phyloP scores from a whole-genome alignment of 352 stramenopile species.

The Pythium volutum region DNA sequence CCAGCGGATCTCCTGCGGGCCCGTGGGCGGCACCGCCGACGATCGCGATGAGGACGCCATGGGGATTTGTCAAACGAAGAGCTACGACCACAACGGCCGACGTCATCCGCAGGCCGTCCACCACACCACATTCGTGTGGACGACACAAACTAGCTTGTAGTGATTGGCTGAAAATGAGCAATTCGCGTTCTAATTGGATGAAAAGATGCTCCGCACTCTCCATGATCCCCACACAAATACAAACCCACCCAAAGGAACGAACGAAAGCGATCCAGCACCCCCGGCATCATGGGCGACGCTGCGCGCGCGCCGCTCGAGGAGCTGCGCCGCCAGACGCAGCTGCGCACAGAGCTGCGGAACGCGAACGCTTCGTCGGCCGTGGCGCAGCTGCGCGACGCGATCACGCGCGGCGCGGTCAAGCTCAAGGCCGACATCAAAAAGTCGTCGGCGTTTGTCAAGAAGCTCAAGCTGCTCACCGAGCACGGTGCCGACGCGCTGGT shows the following conservation, averaged over 20 bases:
- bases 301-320: constrained; percentile 40
- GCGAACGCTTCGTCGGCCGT: constrained; percentile 56
- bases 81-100: too few species aligned
- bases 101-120: constrained; percentile 6
- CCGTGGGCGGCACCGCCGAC: constrained; percentile 13
- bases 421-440: constrained; percentile 99
- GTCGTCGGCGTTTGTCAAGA: constrained; percentile 97
- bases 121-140: constrained; percentile 14
- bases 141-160: not conserved
- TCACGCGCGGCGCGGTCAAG: constrained; percentile 86
- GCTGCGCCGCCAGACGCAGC: constrained; percentile 30
- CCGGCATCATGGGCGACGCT: not conserved
- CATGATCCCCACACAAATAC: not conserved
- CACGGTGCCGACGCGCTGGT: constrained; percentile 61
- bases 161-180: constrained; percentile 7
- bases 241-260: not conserved
- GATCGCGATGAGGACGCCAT: constrained; percentile 1
- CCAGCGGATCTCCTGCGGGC: constrained; percentile 83
- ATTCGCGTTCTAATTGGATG: constrained; percentile 1
- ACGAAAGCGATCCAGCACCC: not conserved
- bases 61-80: not conserved
- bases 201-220: not conserved
- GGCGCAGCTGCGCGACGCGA: constrained; percentile 54
- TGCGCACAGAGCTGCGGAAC: constrained; percentile 44
- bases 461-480: constrained; percentile 87